Base-by-base conservation (phyloP, 1,284 basidiomycete species). In the Puccinia polysora region DNA sequence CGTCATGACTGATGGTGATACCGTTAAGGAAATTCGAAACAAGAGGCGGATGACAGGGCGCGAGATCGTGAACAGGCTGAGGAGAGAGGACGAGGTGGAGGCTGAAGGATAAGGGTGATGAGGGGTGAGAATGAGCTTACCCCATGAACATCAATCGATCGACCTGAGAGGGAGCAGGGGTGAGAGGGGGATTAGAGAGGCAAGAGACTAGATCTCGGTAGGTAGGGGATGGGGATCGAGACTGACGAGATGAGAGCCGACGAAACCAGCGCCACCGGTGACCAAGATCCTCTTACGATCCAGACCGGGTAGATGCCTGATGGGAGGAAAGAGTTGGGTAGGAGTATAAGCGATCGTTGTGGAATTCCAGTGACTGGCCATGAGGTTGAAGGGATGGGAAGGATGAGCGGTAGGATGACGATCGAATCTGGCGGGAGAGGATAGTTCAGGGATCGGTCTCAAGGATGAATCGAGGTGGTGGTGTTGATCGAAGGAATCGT, bases 101-200 rank as follows among this genome's bases (percentile, higher is more conserved):
- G n/a, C 30, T 40, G 8, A 56, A 43, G 64, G 15, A 28, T 4
- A 52, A 32, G 6, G n/a, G 60, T 4, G 8, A 20, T 43, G 25
- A 49, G 20, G 50, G 15, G 53, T 56, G 20, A 55, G 56, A 20
- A 8, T 6, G 32, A 18, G 28, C 28, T 81, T 97, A 95, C 23
- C 95, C 95, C 75, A 97, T 86, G 75, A 97, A 86, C 91, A 98
- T 95, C 74, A 97, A 86, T 67, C 95, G 87, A 82, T 98, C 95
- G 65, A 94, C 58, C 64, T 65, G 30, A 43, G 20, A 18, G 4
- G 30, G 10, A 38, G 12, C 2, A 52, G 58, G 43, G 2, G 45
- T n/a, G 14, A 2, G 40, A 25, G 30, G 2, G 23, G 18, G 15
- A 8, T n/a, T 15, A n/a, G 49, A 52, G 49, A n/a, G 23, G 12